Conservation (phyloP, 1,284 basidiomycete species). For the Marasmius oreades region DNA sequence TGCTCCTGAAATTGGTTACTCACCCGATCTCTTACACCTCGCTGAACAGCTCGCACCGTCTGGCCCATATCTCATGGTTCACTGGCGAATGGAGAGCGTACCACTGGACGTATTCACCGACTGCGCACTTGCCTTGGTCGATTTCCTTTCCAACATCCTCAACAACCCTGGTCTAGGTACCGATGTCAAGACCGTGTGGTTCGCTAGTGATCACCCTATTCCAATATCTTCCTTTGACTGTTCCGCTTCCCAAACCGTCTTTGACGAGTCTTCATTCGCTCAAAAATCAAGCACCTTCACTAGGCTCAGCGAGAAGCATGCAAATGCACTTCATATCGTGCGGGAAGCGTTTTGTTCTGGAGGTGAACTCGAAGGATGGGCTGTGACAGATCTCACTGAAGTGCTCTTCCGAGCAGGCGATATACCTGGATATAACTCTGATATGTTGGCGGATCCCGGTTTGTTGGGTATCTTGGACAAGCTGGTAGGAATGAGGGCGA, state of each 20-base stretch:
- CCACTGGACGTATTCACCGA: conserved; percentile 31
- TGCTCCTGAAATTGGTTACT: conserved; percentile 28
- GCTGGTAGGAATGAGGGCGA: conserved; percentile 39
- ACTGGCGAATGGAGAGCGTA: conserved; percentile 50
- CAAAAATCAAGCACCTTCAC: conserved; percentile 41
- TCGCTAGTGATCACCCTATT: conserved; percentile 41
- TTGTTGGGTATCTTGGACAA: conserved; percentile 47
- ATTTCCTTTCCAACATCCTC: conserved; percentile 33
- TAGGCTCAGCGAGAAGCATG: conserved; percentile 31
- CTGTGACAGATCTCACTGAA: conserved; percentile 33
- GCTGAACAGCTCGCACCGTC: conserved; percentile 28
- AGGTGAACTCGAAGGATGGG: conserved; percentile 36
- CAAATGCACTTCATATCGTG: conserved; percentile 38
- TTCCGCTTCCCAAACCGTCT: not conserved
- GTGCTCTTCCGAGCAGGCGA: conserved; percentile 13
- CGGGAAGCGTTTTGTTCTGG: conserved; percentile 34
- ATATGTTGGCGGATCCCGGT: conserved; percentile 39
- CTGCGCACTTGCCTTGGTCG: conserved; percentile 44
- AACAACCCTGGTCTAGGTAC: conserved; percentile 24
- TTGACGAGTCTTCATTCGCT: not conserved
- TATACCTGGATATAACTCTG: conserved; percentile 9
- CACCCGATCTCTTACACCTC: conserved; percentile 33
- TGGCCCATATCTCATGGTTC: conserved; percentile 38
- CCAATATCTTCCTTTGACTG: not conserved
- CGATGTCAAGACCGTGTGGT: conserved; percentile 38